Conservation (phyloP, 371 early-diverging fungal species). For the Haplosporangium sp. region DNA sequence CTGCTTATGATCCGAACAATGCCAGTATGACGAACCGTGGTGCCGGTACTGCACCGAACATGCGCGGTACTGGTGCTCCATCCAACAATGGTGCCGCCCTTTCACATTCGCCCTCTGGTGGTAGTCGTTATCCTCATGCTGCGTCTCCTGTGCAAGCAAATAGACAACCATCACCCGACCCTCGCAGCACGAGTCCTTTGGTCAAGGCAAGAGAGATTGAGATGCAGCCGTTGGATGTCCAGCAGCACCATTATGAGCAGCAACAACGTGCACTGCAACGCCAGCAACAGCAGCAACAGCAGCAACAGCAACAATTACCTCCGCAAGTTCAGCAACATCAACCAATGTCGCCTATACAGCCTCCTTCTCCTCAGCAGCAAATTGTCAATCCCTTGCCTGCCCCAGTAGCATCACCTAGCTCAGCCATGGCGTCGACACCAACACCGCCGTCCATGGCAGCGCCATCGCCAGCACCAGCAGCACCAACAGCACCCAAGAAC, state of each 20-base stretch:
- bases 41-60: background rate
- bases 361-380: too few species aligned
- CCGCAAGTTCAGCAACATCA: constrained; percentile 1
- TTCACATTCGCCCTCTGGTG: constrained; percentile 13
- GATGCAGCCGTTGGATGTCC: constrained; percentile 44
- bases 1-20: constrained; percentile 37
- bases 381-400: too few species aligned
- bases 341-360: background rate
- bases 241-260: constrained; percentile 45
- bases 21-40: constrained; percentile 10
- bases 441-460: too few species aligned
- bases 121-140: constrained; percentile 23
- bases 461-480: constrained; percentile 4
- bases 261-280: constrained; percentile 35
- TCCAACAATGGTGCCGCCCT: constrained; percentile 11
- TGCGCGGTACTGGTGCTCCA: background rate
- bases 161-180: constrained; percentile 8
- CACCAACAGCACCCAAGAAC: constrained; percentile 26
- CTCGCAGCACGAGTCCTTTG: constrained; percentile 1
- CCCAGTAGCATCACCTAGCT: too few species aligned
- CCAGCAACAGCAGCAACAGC: constrained; percentile 40
- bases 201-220: constrained; percentile 27
- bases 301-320: constrained; percentile 13
- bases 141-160: constrained; percentile 22
- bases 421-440: too few species aligned